Evolutionary conservation across 768 basidiomycete genomes (phyloP).

Genomic region (Boletus rubescentipes): DNA sequence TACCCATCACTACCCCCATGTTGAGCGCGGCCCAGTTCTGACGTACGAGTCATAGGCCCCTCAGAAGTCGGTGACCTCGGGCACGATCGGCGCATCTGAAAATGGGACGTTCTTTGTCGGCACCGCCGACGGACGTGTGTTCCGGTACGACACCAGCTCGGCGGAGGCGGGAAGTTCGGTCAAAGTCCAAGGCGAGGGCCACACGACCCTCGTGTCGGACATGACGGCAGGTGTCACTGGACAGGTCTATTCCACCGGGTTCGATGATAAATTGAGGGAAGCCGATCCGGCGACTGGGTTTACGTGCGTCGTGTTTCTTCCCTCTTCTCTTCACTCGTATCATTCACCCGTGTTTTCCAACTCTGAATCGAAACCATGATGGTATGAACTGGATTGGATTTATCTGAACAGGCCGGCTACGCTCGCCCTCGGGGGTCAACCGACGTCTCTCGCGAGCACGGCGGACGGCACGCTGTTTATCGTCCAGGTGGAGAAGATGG

Average conservation of each 20-base stretch:
- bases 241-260: slow-evolving; percentile 70
- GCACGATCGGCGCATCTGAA: slow-evolving; percentile 37
- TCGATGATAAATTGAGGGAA: slow-evolving; percentile 77
- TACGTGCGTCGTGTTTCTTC: slow-evolving; percentile 26
- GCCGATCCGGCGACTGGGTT: slow-evolving; percentile 42
- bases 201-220: slow-evolving; percentile 67
- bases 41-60: slow-evolving; percentile 54
- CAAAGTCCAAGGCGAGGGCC: slow-evolving; percentile 61
- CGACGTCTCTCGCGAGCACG: slow-evolving; percentile 60
- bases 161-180: slow-evolving; percentile 18
- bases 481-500: slow-evolving; percentile 43
- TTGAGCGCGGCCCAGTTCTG: neutral
- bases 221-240: slow-evolving; percentile 49
- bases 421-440: slow-evolving; percentile 58
- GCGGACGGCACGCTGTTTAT: slow-evolving; percentile 67
- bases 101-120: slow-evolving; percentile 74
- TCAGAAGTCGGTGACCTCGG: slow-evolving; percentile 76
- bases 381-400: neutral
- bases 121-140: slow-evolving; percentile 73
- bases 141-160: slow-evolving; percentile 52
- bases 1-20: neutral
- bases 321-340: neutral
- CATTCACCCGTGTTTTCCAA: neutral
- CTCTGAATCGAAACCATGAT: neutral
- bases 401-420: slow-evolving; percentile 47